Evolutionary conservation across 2,329 filamentous ascomycete genomes (phyloP).

Genomic region (Chlorencoelia australis): DNA sequence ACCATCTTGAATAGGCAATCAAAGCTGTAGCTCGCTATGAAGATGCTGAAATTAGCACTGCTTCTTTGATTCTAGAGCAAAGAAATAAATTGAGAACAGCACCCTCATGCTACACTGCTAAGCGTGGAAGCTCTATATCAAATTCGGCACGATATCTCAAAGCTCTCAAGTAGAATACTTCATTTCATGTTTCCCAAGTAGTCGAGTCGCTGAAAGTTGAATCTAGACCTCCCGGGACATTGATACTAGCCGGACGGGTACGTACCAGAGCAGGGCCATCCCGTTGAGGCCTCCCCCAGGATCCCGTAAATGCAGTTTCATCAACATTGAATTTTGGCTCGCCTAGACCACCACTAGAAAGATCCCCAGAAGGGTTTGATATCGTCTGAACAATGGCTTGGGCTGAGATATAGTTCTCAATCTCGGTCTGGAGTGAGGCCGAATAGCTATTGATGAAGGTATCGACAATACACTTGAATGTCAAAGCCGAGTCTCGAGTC

Average conservation of each 20-base stretch:
- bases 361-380: conserved; percentile 42
- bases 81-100: too few relatives aligned
- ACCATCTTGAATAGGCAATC: conserved; percentile 62
- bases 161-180: too few relatives aligned
- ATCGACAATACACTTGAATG: conserved; percentile 60
- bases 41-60: too few relatives aligned
- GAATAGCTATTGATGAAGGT: conserved; percentile 47
- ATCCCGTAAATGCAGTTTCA: conserved; percentile 48
- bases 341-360: conserved; percentile 44
- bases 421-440: conserved; percentile 35
- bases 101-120: too few relatives aligned
- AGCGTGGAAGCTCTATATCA: too few relatives aligned
- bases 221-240: too few relatives aligned
- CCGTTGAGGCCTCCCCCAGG: conserved; percentile 70
- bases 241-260: too few relatives aligned
- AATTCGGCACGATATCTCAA: too few relatives aligned
- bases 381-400: conserved; percentile 49
- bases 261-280: conserved; percentile 75
- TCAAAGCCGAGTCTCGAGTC: conserved; percentile 65
- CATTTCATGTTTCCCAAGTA: too few relatives aligned
- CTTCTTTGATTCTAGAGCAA: too few relatives aligned
- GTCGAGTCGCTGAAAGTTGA: too few relatives aligned
- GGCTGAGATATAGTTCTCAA: conserved; percentile 58
- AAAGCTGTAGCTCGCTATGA: conserved; percentile 63
- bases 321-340: conserved; percentile 68